A percentile compares a stretch with the other conserved stretches of the same genome.
Conservation (phyloP, 805 yeast genomes). For the Pichia sporocuriosa region DNA sequence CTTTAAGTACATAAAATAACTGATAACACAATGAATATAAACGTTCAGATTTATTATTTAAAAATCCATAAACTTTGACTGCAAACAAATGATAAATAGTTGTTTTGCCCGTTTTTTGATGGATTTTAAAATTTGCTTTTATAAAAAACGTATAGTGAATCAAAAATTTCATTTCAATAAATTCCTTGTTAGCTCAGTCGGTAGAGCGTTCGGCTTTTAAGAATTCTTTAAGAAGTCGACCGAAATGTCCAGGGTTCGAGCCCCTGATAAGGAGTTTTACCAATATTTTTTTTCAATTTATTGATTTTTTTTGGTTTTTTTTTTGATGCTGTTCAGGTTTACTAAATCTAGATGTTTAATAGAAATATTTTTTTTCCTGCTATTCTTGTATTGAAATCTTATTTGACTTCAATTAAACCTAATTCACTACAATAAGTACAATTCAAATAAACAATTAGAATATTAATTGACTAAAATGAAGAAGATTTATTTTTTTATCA, state of each 20-base stretch:
- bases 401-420: no score
- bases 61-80: no score
- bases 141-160: no score
- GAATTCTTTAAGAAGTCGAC: constrained; percentile 32
- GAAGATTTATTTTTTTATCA: not conserved
- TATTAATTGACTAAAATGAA: not conserved
- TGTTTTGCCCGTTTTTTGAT: no score
- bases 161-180: not conserved
- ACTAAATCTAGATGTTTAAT: no score
- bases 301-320: not conserved
- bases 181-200: constrained; percentile 49
- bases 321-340: no score
- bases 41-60: no score
- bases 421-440: not conserved
- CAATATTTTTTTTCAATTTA: not conserved
- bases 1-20: no score
- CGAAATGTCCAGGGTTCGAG: constrained; percentile 60
- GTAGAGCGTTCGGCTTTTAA: constrained; percentile 65
- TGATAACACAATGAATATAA: no score
- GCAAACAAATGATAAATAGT: no score
- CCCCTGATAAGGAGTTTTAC: constrained; percentile 46
- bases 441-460: not conserved
- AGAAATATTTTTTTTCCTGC: not conserved
- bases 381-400: no score
- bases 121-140: no score